A percentile compares a stretch with the other conserved stretches of the same genome.
These are phyloP conservation scores for Suillus luteus DNA, from an alignment of 768 basidiomycete species.

Conservation along the genomic window DNA sequence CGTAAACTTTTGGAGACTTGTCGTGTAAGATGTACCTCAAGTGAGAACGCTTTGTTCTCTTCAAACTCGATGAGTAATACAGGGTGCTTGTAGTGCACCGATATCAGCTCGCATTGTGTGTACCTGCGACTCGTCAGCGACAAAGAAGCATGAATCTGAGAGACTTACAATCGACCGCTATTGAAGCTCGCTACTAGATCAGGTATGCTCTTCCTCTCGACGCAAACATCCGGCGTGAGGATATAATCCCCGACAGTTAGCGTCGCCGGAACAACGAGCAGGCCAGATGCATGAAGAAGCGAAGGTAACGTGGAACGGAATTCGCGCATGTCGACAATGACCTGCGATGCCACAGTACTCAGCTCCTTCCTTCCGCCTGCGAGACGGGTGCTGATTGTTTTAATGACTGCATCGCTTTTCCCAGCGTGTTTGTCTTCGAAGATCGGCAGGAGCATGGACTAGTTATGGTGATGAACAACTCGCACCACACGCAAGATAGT, in stretches of 20 bases:
- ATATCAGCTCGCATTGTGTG: conserved; percentile 97
- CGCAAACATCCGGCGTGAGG: conserved; percentile 90
- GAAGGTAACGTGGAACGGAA: conserved; percentile 93
- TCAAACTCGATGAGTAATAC: conserved; percentile 96
- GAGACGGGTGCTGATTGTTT: conserved; percentile 80
- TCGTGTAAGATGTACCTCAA: conserved; percentile 58
- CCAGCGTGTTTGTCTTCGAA: conserved; percentile 56
- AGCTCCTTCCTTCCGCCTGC: conserved; percentile 82
- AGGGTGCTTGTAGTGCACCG: conserved; percentile 91
- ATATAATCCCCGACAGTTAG: conserved; percentile 97
- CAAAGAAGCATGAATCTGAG: background rate
- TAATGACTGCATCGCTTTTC: conserved; percentile 60
- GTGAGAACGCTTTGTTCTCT: conserved; percentile 92
- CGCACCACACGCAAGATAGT: background rate
- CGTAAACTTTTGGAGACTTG: background rate
- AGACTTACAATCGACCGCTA: conserved; percentile 85
- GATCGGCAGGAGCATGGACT: conserved; percentile 92
- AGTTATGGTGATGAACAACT: background rate
- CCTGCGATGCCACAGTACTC: conserved; percentile 71
- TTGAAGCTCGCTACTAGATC: conserved; percentile 94
- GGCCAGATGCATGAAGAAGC: too few relatives aligned
- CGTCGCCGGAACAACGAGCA: conserved; percentile 94
- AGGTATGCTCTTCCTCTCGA: conserved; percentile 93
- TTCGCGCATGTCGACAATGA: conserved; percentile 96
- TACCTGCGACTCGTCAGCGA: conserved; percentile 54